A percentile compares a stretch with the other conserved stretches of the same genome.
Conservation (phyloP, 257 asterid genomes). For the Salvia splendens region DNA sequence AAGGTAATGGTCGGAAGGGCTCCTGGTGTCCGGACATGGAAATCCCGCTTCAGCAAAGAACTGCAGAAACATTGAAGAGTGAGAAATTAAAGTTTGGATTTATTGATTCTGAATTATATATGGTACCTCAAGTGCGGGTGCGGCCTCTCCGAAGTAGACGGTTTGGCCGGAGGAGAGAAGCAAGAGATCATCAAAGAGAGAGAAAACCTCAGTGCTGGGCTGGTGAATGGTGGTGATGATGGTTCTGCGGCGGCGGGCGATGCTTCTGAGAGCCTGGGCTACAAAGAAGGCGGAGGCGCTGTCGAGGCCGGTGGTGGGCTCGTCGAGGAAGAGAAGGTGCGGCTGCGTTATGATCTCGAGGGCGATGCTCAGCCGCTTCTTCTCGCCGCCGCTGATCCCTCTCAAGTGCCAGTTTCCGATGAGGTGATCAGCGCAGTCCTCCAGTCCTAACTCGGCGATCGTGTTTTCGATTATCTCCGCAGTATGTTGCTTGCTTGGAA, state of each 20-base stretch:
- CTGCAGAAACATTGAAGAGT: slow-evolving; percentile 37
- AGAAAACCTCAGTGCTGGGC: slow-evolving; percentile 94
- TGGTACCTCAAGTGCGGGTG: slow-evolving; percentile 58
- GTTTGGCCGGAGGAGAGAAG: slow-evolving; percentile 74
- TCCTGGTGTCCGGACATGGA: slow-evolving; percentile 76
- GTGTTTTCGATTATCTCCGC: slow-evolving; percentile 48
- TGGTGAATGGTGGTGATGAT: slow-evolving; percentile 87
- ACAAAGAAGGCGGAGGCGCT: slow-evolving; percentile 85
- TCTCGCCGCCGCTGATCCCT: slow-evolving; percentile 94
- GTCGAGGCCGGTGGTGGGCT: slow-evolving; percentile 87
- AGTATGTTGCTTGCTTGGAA: slow-evolving; percentile 53
- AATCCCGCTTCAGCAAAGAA: slow-evolving; percentile 83
- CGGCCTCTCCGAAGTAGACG: slow-evolving; percentile 74
- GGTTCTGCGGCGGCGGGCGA: slow-evolving; percentile 63
- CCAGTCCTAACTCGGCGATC: slow-evolving; percentile 68
- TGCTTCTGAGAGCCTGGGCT: slow-evolving; percentile 58
- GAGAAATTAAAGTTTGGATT: too few species aligned
- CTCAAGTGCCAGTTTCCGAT: slow-evolving; percentile 93
- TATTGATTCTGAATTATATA: too few species aligned
- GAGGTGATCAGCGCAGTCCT: slow-evolving; percentile 67
- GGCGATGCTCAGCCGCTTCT: slow-evolving; percentile 87
- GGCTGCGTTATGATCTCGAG: slow-evolving; percentile 83
- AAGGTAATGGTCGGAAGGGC: slow-evolving; percentile 90
- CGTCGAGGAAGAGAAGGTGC: slow-evolving; percentile 67
- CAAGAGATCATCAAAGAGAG: slow-evolving; percentile 76